Conservation (phyloP, 2,329 filamentous ascomycete genomes). For the Colletotrichum sp. region DNA sequence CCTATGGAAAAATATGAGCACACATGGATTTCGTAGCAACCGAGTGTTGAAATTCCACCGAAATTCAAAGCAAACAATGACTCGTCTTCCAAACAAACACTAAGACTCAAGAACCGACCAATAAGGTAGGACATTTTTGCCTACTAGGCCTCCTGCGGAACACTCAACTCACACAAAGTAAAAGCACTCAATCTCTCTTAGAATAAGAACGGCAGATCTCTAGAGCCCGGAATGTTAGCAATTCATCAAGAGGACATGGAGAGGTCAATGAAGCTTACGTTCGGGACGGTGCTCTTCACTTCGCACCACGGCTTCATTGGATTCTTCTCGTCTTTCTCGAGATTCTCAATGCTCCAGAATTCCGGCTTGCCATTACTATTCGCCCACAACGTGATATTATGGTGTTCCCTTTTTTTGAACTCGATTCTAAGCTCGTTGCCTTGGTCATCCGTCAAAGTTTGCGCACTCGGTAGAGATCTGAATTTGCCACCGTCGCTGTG, state of each 20-base stretch:
- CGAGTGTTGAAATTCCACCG: not conserved
- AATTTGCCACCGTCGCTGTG: not conserved
- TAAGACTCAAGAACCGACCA: not conserved
- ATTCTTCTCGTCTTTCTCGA: not conserved
- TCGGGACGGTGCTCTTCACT: not conserved
- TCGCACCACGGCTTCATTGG: not conserved
- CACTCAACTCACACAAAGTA: not conserved
- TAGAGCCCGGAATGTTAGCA: not conserved
- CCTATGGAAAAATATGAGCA: accelerated
- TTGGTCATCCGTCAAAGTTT: not conserved
- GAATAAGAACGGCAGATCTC: not conserved
- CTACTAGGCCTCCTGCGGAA: not conserved
- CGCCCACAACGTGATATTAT: not conserved
- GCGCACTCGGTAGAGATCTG: not conserved
- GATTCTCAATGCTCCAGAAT: not conserved
- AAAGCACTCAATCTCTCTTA: not conserved
- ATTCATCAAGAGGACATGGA: not conserved
- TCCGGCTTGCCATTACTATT: not conserved
- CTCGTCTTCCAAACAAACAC: not conserved
- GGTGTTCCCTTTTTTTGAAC: accelerated
- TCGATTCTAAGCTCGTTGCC: not conserved
- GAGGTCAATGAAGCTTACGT: not conserved
- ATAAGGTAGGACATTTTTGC: not conserved
- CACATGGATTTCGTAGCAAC: not conserved
- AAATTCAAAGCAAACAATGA: not conserved